Conservation (phyloP, 2,329 filamentous ascomycete species). For the Akanthomyces uredinophilus region DNA sequence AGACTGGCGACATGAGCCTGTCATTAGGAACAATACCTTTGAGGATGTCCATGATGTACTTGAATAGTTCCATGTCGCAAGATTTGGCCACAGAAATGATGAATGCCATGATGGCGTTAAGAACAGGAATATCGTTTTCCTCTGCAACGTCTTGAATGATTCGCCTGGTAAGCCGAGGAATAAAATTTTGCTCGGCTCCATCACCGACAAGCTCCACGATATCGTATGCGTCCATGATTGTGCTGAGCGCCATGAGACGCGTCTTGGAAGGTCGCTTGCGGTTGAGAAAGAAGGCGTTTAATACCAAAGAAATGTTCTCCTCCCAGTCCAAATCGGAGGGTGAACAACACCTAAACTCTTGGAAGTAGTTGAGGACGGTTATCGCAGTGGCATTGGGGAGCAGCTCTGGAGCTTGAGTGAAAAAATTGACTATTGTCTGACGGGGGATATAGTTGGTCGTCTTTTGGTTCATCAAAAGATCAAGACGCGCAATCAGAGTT, state of each 20-base stretch:
- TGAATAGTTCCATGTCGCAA: conserved; percentile 54
- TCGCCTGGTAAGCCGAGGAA: conserved; percentile 54
- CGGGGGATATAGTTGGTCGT: conserved; percentile 55
- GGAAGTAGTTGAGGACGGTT: conserved; percentile 62
- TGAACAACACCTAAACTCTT: conserved; percentile 64
- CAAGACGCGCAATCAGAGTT: conserved; percentile 43
- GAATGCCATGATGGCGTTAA: conserved; percentile 61
- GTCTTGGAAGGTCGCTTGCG: conserved; percentile 55
- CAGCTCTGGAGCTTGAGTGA: conserved; percentile 55
- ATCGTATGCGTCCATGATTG: conserved; percentile 55
- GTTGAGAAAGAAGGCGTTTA: conserved; percentile 61
- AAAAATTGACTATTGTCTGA: conserved; percentile 62
- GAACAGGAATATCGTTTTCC: conserved; percentile 60
- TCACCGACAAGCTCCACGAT: conserved; percentile 55
- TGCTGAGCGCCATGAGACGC: conserved; percentile 56
- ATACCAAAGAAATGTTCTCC: conserved; percentile 53
- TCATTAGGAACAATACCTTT: conserved; percentile 46
- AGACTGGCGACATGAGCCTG: conserved; percentile 38
- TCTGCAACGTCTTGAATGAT: conserved; percentile 56
- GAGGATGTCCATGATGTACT: conserved; percentile 50
- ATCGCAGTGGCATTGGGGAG: conserved; percentile 61
- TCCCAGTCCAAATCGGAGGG: conserved; percentile 68
- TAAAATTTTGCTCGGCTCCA: conserved; percentile 51
- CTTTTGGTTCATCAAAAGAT: conserved; percentile 40
- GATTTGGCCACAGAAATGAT: conserved; percentile 59